phyloP scores from a whole-genome alignment of 176 grass and related monocot genomes.

The Coix lacrymajobi region DNA sequence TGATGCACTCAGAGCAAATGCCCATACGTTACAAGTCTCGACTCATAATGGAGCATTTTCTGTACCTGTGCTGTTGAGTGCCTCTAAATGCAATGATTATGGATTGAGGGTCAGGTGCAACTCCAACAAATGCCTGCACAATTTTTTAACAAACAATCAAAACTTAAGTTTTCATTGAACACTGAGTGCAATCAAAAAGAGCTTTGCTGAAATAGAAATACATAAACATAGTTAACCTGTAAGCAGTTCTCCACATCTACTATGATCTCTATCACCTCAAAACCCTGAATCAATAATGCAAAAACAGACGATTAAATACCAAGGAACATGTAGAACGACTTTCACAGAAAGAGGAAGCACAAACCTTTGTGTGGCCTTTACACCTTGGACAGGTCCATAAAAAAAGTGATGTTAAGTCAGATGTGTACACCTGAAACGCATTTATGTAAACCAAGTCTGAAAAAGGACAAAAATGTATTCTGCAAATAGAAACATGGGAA shows the following conservation, averaged over 20 bases:
- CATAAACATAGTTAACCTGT: constrained; percentile 44
- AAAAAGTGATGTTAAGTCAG: constrained; percentile 76
- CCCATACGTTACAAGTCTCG: not conserved
- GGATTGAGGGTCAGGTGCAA: constrained; percentile 57
- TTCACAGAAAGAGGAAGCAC: not conserved
- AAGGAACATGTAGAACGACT: not conserved
- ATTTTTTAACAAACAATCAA: not conserved
- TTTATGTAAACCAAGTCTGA: not conserved
- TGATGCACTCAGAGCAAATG: not conserved
- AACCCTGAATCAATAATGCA: constrained; percentile 47
- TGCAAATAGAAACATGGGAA: not conserved
- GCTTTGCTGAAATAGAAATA: not conserved
- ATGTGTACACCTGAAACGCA: constrained; percentile 75
- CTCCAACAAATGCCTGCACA: constrained; percentile 84
- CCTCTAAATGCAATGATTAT: constrained; percentile 93
- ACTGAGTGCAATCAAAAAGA: constrained; percentile 9
- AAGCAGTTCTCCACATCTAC: constrained; percentile 88
- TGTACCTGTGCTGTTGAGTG: constrained; percentile 79
- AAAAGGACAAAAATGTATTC: not conserved
- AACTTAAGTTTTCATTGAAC: constrained; percentile 3
- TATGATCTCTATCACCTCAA: constrained; percentile 85
- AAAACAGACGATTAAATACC: not conserved
- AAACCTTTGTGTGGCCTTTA: constrained; percentile 54
- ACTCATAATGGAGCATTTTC: not conserved
- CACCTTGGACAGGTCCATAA: constrained; percentile 83